Base-by-base conservation (phyloP, 495 filamentous ascomycete genomes). In the Xylaria intraflava region DNA sequence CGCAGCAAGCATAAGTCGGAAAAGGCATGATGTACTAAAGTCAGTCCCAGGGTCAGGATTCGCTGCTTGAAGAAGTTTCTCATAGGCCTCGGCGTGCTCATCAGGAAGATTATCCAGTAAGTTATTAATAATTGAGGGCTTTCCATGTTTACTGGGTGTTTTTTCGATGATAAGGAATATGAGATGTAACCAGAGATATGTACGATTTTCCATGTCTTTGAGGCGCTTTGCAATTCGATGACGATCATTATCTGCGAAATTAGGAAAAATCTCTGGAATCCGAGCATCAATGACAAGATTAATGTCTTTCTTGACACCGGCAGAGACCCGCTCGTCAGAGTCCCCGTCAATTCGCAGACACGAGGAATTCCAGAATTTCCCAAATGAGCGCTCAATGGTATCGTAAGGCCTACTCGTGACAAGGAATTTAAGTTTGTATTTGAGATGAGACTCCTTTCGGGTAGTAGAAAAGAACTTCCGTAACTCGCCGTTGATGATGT, bases 141-240 rank as follows among this genome's bases (percentile, higher is more conserved):
- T 62, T 12, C 46, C 17, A 46, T 55, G 64, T 6, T 46, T 23
- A 14, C 53, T 60, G 2, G 58, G 47, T 2, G 24, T 60, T 26
- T 58, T 39, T 29, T 67, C 35, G 26, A 74, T 62, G 9, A 60
- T 60, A 29, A 71, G 61, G 11, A 75, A 50, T 1, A 54, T 70
- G 2, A 78, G 61, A 47, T 66, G 53, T 6, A 74, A 62, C 76
- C 73, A 77, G n/a, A 78, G 71, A 58, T 78, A 78, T n/a, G 72
- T 77, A 23, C 72, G 60, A 38, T 76, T 62, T 16, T 69, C 35
- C 55, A 70, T 70, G 26, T 50, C 48, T 51, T 70, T 67, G 2
- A 75, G 59, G 19, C 52, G 54, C 10, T 64, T 33, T 7, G 59
- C 49, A 35, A 69, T 65, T 5, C 26, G 46, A 2, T 39, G 40